Base-by-base conservation (phyloP, 768 basidiomycete species). In the Xanthoconium purpureum region DNA sequence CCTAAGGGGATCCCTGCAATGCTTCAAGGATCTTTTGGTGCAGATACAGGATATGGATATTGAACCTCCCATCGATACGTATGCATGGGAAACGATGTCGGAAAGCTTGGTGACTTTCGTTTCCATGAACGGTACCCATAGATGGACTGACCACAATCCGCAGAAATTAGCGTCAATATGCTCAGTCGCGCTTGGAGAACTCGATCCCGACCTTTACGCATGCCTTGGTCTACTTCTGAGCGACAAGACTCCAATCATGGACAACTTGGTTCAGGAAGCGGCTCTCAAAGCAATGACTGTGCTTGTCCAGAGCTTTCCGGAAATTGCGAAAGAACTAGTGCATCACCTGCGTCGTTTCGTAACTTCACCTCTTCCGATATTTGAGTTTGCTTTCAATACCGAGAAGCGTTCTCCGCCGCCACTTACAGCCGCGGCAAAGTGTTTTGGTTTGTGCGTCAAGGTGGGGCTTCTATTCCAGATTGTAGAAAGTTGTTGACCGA, bases 61-160 rank as follows among this genome's bases (percentile, higher is more conserved):
- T 5, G 88, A 91, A 56, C 91, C 89, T 13, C 80, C 87, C 0
- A 64, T 87, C 35, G 92, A 94, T 67, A 90, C 88, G n/a, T 94
- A 93, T 71, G 85, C 89, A 50, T 94, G 88, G 87, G 92, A 94
- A 67, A 94, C 92, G 0, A 87, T 94, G 85, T 90, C 92, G 11
- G 92, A 94, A 67, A 89, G 88, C 61, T 71, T 94, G 79, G 92
- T 91, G 62, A 47, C 83, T 71, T 39, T 43, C 20, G 48, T 28
- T 53, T 51, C 12, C 24, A 24, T 18, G 5, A 20, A 45, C 33
- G 13, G n/a, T 38, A 15, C 35, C n/a, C 44, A 39, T 52, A 37
- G 7, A 46, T 48, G 24, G 18, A 30, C 17, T 55, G 50, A 52
- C 5, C 15, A 36, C 6, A 48, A 7, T 18, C 39, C 8, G 0